Conservation (phyloP, 2,329 filamentous ascomycete genomes). For the Alternaria sp. region DNA sequence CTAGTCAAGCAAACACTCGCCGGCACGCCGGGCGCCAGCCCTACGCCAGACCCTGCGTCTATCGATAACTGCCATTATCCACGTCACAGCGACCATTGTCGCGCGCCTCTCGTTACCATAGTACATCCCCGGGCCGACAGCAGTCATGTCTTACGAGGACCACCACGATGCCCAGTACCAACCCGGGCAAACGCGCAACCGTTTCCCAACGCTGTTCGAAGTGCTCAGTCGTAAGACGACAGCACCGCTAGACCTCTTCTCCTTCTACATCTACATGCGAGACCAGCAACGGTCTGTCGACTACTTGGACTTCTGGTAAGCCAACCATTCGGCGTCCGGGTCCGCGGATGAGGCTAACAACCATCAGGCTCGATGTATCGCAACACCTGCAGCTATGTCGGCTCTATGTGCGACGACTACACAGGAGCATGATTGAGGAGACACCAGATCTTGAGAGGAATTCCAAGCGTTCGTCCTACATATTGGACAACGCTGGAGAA, state of each 20-base stretch:
- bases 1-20: conserved; percentile 7
- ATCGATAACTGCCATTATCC: conserved; percentile 32
- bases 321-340: conserved; percentile 44
- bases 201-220: conserved; percentile 93
- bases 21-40: conserved; percentile 30
- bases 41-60: conserved; percentile 25
- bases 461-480: conserved; percentile 84
- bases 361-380: conserved; percentile 92
- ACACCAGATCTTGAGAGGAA: conserved; percentile 89
- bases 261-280: conserved; percentile 99
- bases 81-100: conserved; percentile 23
- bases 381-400: conserved; percentile 98
- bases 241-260: conserved; percentile 94
- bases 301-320: conserved; percentile 97
- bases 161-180: conserved; percentile 13
- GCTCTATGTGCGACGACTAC: conserved; percentile 94
- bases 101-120: conserved; percentile 26
- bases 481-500: conserved; percentile 72
- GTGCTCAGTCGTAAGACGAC: conserved; percentile 93
- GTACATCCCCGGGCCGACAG: conserved; percentile 1
- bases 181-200: conserved; percentile 66
- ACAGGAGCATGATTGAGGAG: conserved; percentile 88
- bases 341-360: conserved; percentile 30
- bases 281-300: conserved; percentile 98
- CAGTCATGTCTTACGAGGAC: conserved; percentile 35